Evolutionary conservation across 2,329 filamentous ascomycete species (phyloP), one percentile per base, ranked within the genome.

Genomic region (Ceratocystis diversiconidia): DNA sequence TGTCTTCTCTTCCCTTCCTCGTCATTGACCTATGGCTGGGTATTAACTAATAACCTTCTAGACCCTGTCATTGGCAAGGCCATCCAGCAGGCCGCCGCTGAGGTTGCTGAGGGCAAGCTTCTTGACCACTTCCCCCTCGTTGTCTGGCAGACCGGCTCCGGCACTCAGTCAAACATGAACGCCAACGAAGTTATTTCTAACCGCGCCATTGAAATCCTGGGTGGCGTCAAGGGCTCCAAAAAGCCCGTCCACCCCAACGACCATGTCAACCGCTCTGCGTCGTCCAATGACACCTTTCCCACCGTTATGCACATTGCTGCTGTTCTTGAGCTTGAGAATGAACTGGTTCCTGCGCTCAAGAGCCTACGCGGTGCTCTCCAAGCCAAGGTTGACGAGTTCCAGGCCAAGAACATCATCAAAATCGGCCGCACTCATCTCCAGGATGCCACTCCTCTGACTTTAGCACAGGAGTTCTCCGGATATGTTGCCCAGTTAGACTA

Each of bases 81-180:
- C 70, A 97, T 97, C 73, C 88, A 96, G 79, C 85, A 96, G 80
- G 94, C 94, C 67, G 91, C 94, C 70, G 83, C 86, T 69, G 94
- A 99, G 80, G 92, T 99, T 50, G 92, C 92, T 66, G 87, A 89
- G 69, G 85, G 94, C 74, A 95, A 96, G 83, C 87, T 97, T 72
- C 77, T 95, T 73, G 92, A 96, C 77, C 92, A 97, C 82, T 97
- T 99, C 80, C 94, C 94, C 70, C 89, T 97, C 68, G 92, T 97
- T 66, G 92, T 99, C 74, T 99, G 94, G 94, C 94, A 99, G 82
- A 99, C 94, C 65, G 94, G 94, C 69, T 97, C 94, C 62, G 94
- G 94, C 74, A 97, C 94, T 36, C 94, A 97, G 82, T 96, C 92
- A 76, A 97, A 96, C 85, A 97, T 97, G 94, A 99, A 99, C 80